Conservation (phyloP, 208 protist genomes). For the Leishmania mexicana region DNA sequence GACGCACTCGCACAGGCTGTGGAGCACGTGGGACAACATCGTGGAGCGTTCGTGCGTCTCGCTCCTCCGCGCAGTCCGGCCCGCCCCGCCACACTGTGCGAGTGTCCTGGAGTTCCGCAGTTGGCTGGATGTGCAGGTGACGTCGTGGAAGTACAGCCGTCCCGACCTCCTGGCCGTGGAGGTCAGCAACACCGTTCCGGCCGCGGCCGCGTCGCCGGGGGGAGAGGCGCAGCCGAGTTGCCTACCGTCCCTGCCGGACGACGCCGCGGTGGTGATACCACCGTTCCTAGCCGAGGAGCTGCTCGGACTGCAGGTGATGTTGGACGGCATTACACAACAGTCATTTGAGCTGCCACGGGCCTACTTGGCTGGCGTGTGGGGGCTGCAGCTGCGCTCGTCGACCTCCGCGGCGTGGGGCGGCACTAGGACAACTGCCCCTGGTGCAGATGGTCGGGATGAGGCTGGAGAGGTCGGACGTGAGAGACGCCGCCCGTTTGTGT, state of each 20-base stretch:
- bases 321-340: conserved; percentile 80
- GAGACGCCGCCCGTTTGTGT: not conserved
- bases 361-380: conserved; percentile 19
- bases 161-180: conserved; percentile 18
- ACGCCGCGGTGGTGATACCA: conserved; percentile 50
- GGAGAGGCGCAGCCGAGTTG: not conserved
- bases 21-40: conserved; percentile 87
- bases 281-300: conserved; percentile 82
- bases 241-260: conserved; percentile 33
- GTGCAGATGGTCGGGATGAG: not conserved
- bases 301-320: conserved; percentile 46
- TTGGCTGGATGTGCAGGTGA: conserved; percentile 75
- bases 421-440: not conserved
- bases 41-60: conserved; percentile 74
- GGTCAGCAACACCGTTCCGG: not conserved
- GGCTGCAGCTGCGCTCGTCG: conserved; percentile 7
- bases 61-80: conserved; percentile 55
- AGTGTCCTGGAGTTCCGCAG: conserved; percentile 77
- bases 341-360: conserved; percentile 46
- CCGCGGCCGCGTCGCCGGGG: not conserved
- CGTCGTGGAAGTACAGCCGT: conserved; percentile 72
- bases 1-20: conserved; percentile 93
- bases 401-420: conserved; percentile 4
- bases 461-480: not conserved
- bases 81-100: conserved; percentile 53